A percentile compares a stretch with the other conserved stretches of the same genome.
These are phyloP conservation scores for Paramecium caudatum DNA, from an alignment of 73 alveolate genomes.

Conservation along the genomic window DNA sequence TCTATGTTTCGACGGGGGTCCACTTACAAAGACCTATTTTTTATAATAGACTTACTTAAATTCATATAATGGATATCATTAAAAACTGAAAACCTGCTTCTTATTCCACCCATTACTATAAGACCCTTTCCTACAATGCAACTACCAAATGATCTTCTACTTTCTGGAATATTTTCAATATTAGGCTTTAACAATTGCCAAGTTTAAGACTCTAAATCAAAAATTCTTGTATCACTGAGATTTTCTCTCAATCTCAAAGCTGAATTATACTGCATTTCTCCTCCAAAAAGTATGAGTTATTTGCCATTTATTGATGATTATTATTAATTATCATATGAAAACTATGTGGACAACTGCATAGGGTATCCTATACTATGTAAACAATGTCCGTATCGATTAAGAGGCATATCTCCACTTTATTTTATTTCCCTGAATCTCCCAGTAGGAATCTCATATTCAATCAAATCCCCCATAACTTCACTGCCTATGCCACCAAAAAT, in stretches of 20 bases:
- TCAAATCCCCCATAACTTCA: slow-evolving; percentile 48
- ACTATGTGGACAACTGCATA: background rate
- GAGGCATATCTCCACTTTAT: slow-evolving; percentile 48
- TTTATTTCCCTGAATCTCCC: slow-evolving; percentile 1
- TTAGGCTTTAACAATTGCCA: slow-evolving; percentile 47
- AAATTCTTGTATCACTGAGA: slow-evolving; percentile 50
- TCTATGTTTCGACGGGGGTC: background rate
- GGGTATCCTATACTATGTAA: slow-evolving; percentile 34
- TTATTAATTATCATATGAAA: slow-evolving; percentile 13
- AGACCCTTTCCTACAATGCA: slow-evolving; percentile 46
- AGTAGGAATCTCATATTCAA: slow-evolving; percentile 31
- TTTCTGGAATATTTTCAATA: slow-evolving; percentile 48
- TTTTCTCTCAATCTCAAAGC: slow-evolving; percentile 54
- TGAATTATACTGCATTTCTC: slow-evolving; percentile 34
- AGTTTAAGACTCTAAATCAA: background rate
- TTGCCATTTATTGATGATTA: background rate
- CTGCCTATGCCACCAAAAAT: slow-evolving; percentile 65
- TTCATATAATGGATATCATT: slow-evolving; percentile 57
- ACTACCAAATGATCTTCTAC: slow-evolving; percentile 65
- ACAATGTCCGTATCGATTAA: slow-evolving; percentile 64
- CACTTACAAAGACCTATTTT: slow-evolving; percentile 38
- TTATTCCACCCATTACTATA: slow-evolving; percentile 13
- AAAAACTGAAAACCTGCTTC: slow-evolving; percentile 35
- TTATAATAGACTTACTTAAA: background rate
- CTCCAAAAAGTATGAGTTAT: slow-evolving; percentile 57